These are phyloP conservation scores for Mucor racemosus DNA, from an alignment of 371 early-diverging fungal species.

Conservation along the genomic window DNA sequence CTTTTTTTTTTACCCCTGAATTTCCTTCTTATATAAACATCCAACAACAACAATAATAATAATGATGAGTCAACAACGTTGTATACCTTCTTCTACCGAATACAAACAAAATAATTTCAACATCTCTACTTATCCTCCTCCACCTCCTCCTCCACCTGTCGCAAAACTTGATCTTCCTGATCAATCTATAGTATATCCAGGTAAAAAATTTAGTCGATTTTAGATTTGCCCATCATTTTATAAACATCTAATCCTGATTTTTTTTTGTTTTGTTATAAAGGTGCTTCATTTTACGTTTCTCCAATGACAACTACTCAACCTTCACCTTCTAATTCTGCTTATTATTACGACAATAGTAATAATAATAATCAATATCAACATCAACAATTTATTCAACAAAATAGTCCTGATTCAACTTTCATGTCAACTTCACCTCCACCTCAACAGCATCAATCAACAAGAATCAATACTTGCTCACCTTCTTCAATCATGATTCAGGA, in stretches of 20 bases:
- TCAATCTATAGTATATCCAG: constrained; percentile 33
- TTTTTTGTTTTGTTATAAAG: constrained; percentile 4
- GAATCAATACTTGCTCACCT: constrained; percentile 31
- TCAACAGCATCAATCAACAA: not conserved
- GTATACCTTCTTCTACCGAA: constrained; percentile 22
- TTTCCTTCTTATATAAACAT: constrained; percentile 5
- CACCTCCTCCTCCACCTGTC: not conserved
- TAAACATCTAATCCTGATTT: constrained; percentile 5
- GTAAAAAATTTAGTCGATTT: constrained; percentile 20
- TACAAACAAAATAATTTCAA: constrained; percentile 24
- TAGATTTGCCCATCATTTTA: constrained; percentile 17
- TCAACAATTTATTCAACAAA: constrained; percentile 26
- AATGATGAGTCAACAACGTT: constrained; percentile 28
- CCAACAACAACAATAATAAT: not conserved
- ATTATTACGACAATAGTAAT: constrained; percentile 22
- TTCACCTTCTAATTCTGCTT: constrained; percentile 23
- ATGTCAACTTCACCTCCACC: constrained; percentile 27
- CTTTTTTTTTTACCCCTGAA: not conserved
- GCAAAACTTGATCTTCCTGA: constrained; percentile 31
- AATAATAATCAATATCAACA: constrained; percentile 4
- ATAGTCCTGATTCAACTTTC: constrained; percentile 26
- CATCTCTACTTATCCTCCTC: constrained; percentile 14
- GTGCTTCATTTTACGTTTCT: constrained; percentile 36
- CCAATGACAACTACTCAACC: constrained; percentile 26
- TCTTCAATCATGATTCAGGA: constrained; percentile 42